Evolutionary conservation across 73 alveolate genomes (phyloP), one percentile per base, ranked within the genome.

Genomic region (Blepharisma japonicum): DNA sequence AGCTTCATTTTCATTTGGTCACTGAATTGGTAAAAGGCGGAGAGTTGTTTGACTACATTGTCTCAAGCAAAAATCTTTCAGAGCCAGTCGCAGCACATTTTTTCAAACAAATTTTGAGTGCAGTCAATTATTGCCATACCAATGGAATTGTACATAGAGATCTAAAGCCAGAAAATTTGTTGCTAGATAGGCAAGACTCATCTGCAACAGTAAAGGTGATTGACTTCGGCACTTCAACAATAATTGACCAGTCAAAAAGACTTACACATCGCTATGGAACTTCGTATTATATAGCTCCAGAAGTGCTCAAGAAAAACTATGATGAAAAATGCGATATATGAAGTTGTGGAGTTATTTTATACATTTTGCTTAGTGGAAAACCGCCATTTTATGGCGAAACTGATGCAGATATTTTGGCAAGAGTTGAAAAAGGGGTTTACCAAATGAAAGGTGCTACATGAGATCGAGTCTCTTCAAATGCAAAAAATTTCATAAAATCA

Each of bases 271-370:
- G 32, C 18, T 14, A 53, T 53, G 18, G 18, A 14, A n/a, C 18
- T n/a, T 20, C 68, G 18, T 53, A 53, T 53, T 53, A n/a, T 3
- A 53, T 53, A 1, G 68, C 68, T 53, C 68, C 68, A n/a, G 68
- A 53, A 53, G 68, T 53, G 2, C 32, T 20, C 68, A 53, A 14
- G 18, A 20, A 20, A n/a, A 53, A 53, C 3, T 53, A n/a, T 3
- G 68, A 53, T 2, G 68, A 53, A 53, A 53, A 20, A n/a, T 53
- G 47, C 5, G 86, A 79, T 39, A 55, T 79, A 9, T 79, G 86
- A 79, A 79, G 86, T 56, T 79, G 86, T 79, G 86, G 86, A 67
- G 81, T 79, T 6, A 46, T 79, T 6, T 53, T 79, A n/a, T 79
- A 11, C 72, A 67, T 79, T n/a, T 32, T 79, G 42, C 80, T 79